Evolutionary conservation across 495 filamentous ascomycete genomes (phyloP), one percentile per base, ranked within the genome.

Genomic region (Aspergillus kassunensis): DNA sequence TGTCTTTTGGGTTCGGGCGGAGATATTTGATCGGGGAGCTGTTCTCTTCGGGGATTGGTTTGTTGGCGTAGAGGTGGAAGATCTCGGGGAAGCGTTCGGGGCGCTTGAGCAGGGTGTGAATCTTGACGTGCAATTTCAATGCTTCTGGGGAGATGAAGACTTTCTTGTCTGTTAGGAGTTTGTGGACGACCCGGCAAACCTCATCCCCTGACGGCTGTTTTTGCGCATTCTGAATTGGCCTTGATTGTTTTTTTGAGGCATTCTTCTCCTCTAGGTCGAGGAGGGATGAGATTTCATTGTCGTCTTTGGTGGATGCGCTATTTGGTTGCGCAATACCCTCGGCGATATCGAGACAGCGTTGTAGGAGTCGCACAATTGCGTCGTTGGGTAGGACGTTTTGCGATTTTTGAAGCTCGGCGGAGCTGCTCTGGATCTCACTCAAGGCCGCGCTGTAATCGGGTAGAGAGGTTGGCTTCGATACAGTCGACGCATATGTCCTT

Each of bases 11-110:
- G 18, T 86, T 86, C 19, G 82, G 79, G 36, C 76, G 64, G 43
- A 62, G 71, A 65, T 83, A 91, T 60, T 70, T 71, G 30, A 87
- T 70, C 2, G 81, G 76, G 3, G 73, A 78, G 34, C 77, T 76
- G 19, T 73, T 69, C 59, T 83, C 74, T 47, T 79, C 70, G 9
- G 89, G 89, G 42, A 84, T 69, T 13, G 88, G 88, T 66, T 97
- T 98, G 61, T 78, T 78, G 45, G 89, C 90, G 59, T 90, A 97
- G 29, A 97, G 80, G 36, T 80, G 64, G 72, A 98, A 87, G 40
- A 88, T 81, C 37, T 84, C 77, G 3, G 93, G 89, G 63, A 97
- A 79, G 27, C 83, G 81, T 51, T 88, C 74, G 11, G 89, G 84
- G 40, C 75, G 82, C 45, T 80, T 75, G 53, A 97, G 79, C n/a